Percentiles rank a stretch among this genome's conserved stretches.
These are phyloP conservation scores for Phalaenopsis hybrid DNA, from an alignment of 116 monocot genomes.

Conservation along the genomic window DNA sequence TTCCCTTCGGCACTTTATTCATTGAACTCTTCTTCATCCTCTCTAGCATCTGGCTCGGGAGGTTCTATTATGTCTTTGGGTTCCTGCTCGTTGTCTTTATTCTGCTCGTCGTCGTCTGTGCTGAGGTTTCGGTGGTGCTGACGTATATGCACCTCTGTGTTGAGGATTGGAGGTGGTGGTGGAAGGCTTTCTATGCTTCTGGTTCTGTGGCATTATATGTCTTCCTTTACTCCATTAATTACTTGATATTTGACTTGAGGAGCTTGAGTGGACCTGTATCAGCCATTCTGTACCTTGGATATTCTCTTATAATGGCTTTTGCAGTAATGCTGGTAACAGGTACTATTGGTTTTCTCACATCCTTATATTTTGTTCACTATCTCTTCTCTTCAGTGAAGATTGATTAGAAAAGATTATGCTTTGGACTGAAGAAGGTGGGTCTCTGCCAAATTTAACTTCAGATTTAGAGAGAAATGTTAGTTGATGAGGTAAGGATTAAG, in stretches of 20 bases:
- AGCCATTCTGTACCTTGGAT: conserved; percentile 72
- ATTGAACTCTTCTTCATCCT: conserved; percentile 97
- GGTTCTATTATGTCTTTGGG: conserved; percentile 85
- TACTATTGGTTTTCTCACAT: conserved; percentile 72
- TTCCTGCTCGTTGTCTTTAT: conserved; percentile 76
- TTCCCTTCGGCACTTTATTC: conserved; percentile 93
- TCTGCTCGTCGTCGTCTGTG: conserved; percentile 70
- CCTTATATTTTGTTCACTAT: conserved; percentile 89
- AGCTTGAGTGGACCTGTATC: conserved; percentile 85
- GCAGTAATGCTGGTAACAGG: conserved; percentile 87
- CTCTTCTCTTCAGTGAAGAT: conserved; percentile 98
- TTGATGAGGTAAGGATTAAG: neutral
- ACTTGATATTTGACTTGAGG: conserved; percentile 77
- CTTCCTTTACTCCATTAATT: conserved; percentile 88
- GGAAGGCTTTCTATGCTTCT: conserved; percentile 95
- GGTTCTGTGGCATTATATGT: conserved; percentile 87
- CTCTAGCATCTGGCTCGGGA: conserved; percentile 44
- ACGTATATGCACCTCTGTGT: conserved; percentile 98
- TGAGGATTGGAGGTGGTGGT: conserved; percentile 98
- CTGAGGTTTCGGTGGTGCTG: conserved; percentile 64
- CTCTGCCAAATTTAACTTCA: too few species aligned
- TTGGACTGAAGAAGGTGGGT: too few species aligned
- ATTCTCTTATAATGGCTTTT: conserved; percentile 67
- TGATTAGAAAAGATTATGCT: conserved; percentile 30
- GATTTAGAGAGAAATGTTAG: too few species aligned